Evolutionary conservation across 306 rosid genomes (phyloP), one percentile per base, ranked within the genome.

Genomic region (Parietaria judaica): DNA sequence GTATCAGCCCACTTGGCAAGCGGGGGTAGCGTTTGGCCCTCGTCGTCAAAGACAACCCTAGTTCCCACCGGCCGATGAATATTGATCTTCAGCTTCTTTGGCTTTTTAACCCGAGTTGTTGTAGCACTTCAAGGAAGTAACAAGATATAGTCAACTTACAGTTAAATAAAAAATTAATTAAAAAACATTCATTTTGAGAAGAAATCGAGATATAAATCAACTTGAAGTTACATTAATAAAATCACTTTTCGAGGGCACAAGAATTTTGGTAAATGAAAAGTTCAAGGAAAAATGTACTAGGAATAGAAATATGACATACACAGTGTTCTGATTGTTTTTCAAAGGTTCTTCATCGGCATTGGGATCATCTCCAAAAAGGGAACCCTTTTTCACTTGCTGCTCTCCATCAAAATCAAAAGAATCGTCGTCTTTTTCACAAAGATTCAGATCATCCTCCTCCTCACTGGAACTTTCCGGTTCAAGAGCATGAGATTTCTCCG

Each of bases 61-160:
- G 79, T 82, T 60, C 99, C 96, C 5, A 75, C 54, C 15, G 99
- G 99, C 74, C 88, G 83, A 56, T 79, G 86, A 17, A 84, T 7
- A 60, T 86, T 86, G 80, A 88, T 86, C 84, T 86, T 88, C 71
- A 88, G 76, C 79, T 92, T 88, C 83, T 84, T 88, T 72, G 86
- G 88, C 85, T 88, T 92, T 66, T 61, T 70, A 60, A 92, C 67
- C 56, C 80, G 80, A 44, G 84, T 80, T 54, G 68, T 69, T 3
- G 13, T 13, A 8, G 72, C 83, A 56, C 96, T 88, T 65, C 78
- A 70, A 51, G 61, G 34, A 54, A 13, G 50, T 23, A 70, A 64
- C 55, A 68, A 39, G 46, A 38, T 46, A 65, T 14, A 36, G 47
- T 67, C 5, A 57, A 31, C 59, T 68, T 62, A 63, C 31, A 23